A percentile compares a stretch with the other conserved stretches of the same genome.
Evolutionary conservation across 2,329 filamentous ascomycete species (phyloP).

Genomic region (Chrysoporthe puriensis): DNA sequence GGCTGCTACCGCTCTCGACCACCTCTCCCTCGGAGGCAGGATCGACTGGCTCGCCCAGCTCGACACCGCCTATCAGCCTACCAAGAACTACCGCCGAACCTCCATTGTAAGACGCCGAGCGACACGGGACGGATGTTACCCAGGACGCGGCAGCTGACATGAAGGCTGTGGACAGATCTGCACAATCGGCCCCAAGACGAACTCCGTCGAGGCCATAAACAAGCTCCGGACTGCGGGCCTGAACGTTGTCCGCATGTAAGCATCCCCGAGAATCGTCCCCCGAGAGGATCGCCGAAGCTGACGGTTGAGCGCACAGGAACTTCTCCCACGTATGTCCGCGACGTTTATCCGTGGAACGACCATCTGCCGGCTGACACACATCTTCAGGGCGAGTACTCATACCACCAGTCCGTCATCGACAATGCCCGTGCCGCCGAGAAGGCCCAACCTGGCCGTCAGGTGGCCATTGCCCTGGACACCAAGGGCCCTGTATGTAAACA

Average conservation of each 20-base stretch:
- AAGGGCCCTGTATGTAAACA: slow-evolving; percentile 53
- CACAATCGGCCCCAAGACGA: slow-evolving; percentile 99
- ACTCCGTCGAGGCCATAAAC: slow-evolving; percentile 97
- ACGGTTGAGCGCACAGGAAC: slow-evolving; percentile 22
- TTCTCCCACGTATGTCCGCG: slow-evolving; percentile 29
- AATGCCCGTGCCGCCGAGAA: slow-evolving; percentile 87
- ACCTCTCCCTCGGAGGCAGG: slow-evolving; percentile 76
- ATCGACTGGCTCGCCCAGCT: slow-evolving; percentile 71
- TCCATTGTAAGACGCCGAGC: slow-evolving; percentile 62
- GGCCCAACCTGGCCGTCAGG: slow-evolving; percentile 75
- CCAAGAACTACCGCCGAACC: slow-evolving; percentile 90
- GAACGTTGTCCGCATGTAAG: slow-evolving; percentile 98
- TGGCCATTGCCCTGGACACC: slow-evolving; percentile 90
- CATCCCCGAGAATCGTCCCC: not conserved
- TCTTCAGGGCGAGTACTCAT: slow-evolving; percentile 73
- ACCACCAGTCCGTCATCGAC: slow-evolving; percentile 98
- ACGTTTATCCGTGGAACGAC: not conserved
- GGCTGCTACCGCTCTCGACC: slow-evolving; percentile 75
- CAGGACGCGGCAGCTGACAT: slow-evolving; percentile 8
- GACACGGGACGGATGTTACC: not conserved
- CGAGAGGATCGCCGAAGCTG: slow-evolving; percentile 1
- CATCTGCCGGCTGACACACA: slow-evolving; percentile 42
- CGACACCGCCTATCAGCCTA: slow-evolving; percentile 85
- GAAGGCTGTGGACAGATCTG: slow-evolving; percentile 63
- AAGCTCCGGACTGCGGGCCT: slow-evolving; percentile 86